phyloP scores from a whole-genome alignment of 768 basidiomycete species.

The Galerina marginata region DNA sequence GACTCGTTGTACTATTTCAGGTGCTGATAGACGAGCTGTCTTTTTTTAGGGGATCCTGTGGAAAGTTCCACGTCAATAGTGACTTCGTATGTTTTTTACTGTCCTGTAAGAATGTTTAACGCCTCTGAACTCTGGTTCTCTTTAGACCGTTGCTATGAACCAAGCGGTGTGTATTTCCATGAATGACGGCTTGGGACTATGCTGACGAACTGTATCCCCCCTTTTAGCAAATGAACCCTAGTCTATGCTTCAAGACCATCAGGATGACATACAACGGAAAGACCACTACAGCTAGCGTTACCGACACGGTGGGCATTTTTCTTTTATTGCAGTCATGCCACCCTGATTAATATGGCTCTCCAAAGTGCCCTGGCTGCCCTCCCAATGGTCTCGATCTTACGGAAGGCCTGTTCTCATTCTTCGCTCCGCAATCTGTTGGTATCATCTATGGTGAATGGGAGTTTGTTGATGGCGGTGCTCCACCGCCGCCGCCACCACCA shows the following conservation, averaged over 20 bases:
- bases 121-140: no score
- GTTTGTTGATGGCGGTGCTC: constrained; percentile 42
- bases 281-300: not conserved
- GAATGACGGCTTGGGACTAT: not conserved
- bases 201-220: not conserved
- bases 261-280: not conserved
- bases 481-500: not conserved
- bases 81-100: not conserved
- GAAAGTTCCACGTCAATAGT: not conserved
- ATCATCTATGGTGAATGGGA: constrained; percentile 68
- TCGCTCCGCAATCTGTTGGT: constrained; percentile 52
- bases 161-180: no score
- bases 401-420: constrained; percentile 66
- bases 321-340: not conserved
- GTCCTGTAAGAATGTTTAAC: not conserved
- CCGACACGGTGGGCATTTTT: not conserved
- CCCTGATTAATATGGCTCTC: not conserved
- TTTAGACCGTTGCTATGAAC: no score
- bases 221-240: constrained; percentile 2
- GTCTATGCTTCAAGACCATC: constrained; percentile 3
- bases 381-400: constrained; percentile 72
- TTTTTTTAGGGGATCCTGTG: not conserved
- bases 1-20: not conserved
- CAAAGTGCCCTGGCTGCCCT: constrained; percentile 71
- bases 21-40: not conserved